Evolutionary conservation across 495 filamentous ascomycete genomes (phyloP), one percentile per base, ranked within the genome.

Genomic region (Cudoniella acicularis): DNA sequence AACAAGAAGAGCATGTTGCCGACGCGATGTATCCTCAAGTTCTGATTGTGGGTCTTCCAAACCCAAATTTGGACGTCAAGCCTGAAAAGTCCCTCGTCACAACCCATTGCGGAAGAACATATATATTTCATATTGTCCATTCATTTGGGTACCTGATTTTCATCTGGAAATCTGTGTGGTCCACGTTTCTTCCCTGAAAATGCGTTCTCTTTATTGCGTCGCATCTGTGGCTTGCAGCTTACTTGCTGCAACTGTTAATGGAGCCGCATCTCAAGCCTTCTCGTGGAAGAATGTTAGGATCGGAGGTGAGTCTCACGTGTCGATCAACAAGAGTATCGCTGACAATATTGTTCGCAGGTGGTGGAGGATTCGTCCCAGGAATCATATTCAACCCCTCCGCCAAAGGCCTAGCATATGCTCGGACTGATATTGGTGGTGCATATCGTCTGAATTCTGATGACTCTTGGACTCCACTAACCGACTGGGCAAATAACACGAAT

Each of bases 401-500:
- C 10, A 79, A 79, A 56, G 81, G 81, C 8, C 68, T 87, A 16
- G 82, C 81, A 0, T 87, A 87, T 62, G 79, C 80, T 30, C 73
- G 84, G 22, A 83, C 83, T 2, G 84, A 87, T 59, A 86, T 87
- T 63, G 83, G 84, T 8, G 82, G 84, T 21, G 70, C 80, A 17
- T 87, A 87, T 65, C 72, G 76, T 48, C 70, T 84, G 49, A 82
- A 83, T 53, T 16, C 73, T 4, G 73, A 73, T 57, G 79, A 83
- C 61, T 79, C 76, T 4, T 86, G 83, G 83, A 83, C 78, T 13
- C 65, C 83, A 6, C 54, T 86, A 30, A 79, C 76, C 4, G 83
- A 87, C 60, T 73, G 68, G 20, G 66, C 68, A 16, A 77, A 79
- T 16, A 63, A 82, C 47, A 70, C 67, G 11, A 76, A 72, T 56